These are phyloP conservation scores for Sequoiadendron giganteum DNA, from an alignment of 75 land plant species.

Conservation along the genomic window DNA sequence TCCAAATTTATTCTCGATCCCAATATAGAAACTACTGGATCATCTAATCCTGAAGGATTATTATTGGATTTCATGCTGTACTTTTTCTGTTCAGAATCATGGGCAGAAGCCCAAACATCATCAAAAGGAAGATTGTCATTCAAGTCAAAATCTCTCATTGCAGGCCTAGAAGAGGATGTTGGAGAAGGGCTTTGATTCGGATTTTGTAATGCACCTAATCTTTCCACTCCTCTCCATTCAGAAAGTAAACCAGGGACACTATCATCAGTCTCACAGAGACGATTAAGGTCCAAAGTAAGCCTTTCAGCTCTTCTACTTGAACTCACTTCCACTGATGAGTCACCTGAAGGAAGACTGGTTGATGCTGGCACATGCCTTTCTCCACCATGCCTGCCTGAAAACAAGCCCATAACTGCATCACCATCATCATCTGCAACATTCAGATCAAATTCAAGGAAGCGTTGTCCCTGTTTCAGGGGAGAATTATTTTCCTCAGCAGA, in stretches of 20 bases:
- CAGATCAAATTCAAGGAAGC: slow-evolving; percentile 40
- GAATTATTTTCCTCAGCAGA: slow-evolving; percentile 15
- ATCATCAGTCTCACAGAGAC: slow-evolving; percentile 45
- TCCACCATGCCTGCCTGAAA: slow-evolving; percentile 5
- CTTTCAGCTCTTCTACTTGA: slow-evolving; percentile 49
- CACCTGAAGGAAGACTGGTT: slow-evolving; percentile 46
- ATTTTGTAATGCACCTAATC: slow-evolving; percentile 15
- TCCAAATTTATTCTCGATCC: slow-evolving; percentile 40
- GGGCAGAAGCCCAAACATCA: slow-evolving; percentile 18
- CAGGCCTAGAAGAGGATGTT: slow-evolving; percentile 42
- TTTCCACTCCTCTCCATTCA: slow-evolving; percentile 26
- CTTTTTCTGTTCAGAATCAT: slow-evolving; percentile 14
- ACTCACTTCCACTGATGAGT: slow-evolving; percentile 63
- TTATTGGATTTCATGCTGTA: slow-evolving; percentile 14
- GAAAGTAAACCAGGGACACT: slow-evolving; percentile 11
- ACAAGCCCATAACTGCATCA: slow-evolving; percentile 4
- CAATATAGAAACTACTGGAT: slow-evolving; percentile 48
- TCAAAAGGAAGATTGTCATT: slow-evolving; percentile 55
- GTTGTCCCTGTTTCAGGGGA: slow-evolving; percentile 12
- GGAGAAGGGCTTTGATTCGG: slow-evolving; percentile 47
- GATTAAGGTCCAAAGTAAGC: slow-evolving; percentile 54
- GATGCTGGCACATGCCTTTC: slow-evolving; percentile 33
- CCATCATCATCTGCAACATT: slow-evolving; percentile 43
- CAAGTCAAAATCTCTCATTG: slow-evolving; percentile 61
- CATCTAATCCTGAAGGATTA: slow-evolving; percentile 10